Percentiles rank a stretch among this genome's conserved stretches.
Evolutionary conservation across 805 yeast species (phyloP).

Genomic region (Metschnikowia bowlesiae): DNA sequence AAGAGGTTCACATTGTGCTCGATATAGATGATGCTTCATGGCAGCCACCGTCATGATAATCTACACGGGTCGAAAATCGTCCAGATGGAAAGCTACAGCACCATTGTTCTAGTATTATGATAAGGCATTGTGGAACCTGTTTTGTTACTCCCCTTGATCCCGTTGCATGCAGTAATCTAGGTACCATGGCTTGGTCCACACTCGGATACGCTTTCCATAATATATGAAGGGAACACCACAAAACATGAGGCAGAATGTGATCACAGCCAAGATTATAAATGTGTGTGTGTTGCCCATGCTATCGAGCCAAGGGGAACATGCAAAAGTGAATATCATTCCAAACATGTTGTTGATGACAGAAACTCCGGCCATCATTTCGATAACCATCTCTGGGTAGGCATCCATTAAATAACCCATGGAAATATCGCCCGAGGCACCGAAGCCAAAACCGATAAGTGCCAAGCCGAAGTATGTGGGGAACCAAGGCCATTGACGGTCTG

Average conservation of each 20-base stretch:
- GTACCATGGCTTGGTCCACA: conserved; percentile 55
- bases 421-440: conserved; percentile 69
- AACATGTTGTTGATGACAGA: conserved; percentile 59
- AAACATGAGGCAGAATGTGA: conserved; percentile 56
- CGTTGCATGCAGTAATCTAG: conserved; percentile 14
- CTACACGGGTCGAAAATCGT: not conserved
- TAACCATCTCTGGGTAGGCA: conserved; percentile 62
- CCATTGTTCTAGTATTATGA: not conserved
- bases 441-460: conserved; percentile 63
- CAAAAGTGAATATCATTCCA: conserved; percentile 63
- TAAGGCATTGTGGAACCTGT: not conserved
- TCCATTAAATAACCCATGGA: conserved; percentile 67
- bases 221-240: conserved; percentile 53
- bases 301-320: conserved; percentile 57
- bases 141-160: conserved; percentile 9
- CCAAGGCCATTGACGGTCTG: conserved; percentile 52
- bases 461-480: conserved; percentile 54
- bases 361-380: conserved; percentile 71
- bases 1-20: too few relatives aligned
- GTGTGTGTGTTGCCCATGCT: conserved; percentile 55
- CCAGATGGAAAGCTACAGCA: not conserved
- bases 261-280: conserved; percentile 55
- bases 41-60: not conserved
- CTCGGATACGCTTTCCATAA: conserved; percentile 58
- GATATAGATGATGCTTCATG: too few relatives aligned